phyloP scores from a whole-genome alignment of 2,329 filamentous ascomycete species.

The Fusarium clavum region DNA sequence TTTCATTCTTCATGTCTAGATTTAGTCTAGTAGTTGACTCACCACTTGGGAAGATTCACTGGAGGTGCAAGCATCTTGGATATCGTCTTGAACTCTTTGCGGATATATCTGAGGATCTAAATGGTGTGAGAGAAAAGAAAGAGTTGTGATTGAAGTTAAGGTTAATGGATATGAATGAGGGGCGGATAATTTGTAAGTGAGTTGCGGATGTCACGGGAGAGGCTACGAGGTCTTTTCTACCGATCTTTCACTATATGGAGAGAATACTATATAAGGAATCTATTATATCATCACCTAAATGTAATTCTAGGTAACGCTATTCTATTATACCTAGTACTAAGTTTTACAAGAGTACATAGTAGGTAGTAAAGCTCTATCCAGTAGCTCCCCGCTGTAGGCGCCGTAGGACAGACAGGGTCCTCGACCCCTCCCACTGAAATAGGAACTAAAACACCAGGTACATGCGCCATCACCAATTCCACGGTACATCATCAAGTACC shows the following conservation, averaged over 20 bases:
- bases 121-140: not conserved
- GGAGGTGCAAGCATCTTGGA: conserved; percentile 61
- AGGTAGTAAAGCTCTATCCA: too few species aligned
- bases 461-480: not conserved
- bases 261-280: not conserved
- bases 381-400: conserved; percentile 17
- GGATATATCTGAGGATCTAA: not conserved
- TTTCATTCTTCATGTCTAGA: not conserved
- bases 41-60: conserved; percentile 70
- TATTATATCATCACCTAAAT: not conserved
- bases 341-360: not conserved
- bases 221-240: not conserved
- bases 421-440: conserved; percentile 11
- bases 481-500: conserved; percentile 6
- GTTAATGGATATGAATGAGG: conserved; percentile 18
- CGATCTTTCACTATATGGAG: not conserved
- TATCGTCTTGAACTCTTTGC: not conserved
- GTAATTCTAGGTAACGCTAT: not conserved
- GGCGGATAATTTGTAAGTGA: conserved; percentile 26
- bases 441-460: conserved; percentile 18
- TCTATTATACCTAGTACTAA: not conserved
- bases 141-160: conserved; percentile 1
- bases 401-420: conserved; percentile 7
- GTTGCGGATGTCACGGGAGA: conserved; percentile 32
- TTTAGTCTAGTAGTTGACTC: conserved; percentile 44